These are phyloP conservation scores for Leishmania lainsoni DNA, from an alignment of 208 protist species.

Conservation along the genomic window DNA sequence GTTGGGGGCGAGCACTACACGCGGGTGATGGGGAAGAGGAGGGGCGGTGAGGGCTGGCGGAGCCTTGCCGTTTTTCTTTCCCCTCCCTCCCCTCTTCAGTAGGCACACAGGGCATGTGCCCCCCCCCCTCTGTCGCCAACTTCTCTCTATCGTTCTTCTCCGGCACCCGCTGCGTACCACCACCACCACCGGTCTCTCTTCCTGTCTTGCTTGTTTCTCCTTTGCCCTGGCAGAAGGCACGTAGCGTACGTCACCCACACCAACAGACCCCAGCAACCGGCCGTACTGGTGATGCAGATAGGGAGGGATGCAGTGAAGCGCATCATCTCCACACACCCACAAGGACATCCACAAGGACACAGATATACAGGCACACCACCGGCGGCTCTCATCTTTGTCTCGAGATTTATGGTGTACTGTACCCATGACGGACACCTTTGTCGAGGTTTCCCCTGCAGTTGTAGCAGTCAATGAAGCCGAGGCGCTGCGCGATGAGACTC, in stretches of 20 bases:
- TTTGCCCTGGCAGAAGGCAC: background rate
- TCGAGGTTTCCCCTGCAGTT: slow-evolving; percentile 21
- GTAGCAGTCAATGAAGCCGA: slow-evolving; percentile 12
- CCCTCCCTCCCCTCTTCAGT: no score
- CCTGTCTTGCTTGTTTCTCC: background rate
- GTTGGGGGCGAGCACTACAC: no score
- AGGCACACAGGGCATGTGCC: background rate
- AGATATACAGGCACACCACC: background rate
- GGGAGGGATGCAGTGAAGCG: background rate
- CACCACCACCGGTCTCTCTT: background rate
- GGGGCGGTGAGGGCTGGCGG: background rate
- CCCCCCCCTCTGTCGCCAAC: background rate
- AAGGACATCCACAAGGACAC: slow-evolving; percentile 4
- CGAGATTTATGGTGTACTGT: background rate
- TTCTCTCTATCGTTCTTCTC: no score
- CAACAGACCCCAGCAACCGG: background rate
- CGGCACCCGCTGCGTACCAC: background rate
- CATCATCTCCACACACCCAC: background rate
- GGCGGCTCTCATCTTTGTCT: background rate
- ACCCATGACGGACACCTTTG: slow-evolving; percentile 22
- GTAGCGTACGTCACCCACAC: background rate
- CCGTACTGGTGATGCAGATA: background rate
- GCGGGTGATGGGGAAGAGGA: background rate
- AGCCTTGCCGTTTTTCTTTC: background rate
- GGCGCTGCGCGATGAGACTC: slow-evolving; percentile 42